Percentiles rank a stretch among this genome's conserved stretches.
Conservation (phyloP, 139 green algal species). For the Chlamydomonas eustigma region DNA sequence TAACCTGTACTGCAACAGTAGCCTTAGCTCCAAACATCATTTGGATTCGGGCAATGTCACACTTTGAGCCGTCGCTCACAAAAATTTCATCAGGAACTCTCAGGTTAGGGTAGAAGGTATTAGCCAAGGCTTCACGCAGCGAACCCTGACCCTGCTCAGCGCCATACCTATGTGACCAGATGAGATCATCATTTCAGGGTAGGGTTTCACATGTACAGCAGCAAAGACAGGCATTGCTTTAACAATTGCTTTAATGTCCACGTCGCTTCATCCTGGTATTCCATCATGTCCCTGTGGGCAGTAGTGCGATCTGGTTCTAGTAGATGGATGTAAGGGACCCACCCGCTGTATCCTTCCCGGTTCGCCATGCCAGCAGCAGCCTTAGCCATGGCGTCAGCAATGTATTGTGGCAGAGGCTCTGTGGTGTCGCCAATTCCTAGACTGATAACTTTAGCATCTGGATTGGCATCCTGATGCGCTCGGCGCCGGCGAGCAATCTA, state of each 20-base stretch:
- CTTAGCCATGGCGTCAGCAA: constrained; percentile 80
- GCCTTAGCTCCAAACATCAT: constrained; percentile 62
- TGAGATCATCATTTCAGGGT: too few relatives aligned
- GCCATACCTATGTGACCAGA: constrained; percentile 91
- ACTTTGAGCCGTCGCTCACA: constrained; percentile 97
- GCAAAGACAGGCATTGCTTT: too few relatives aligned
- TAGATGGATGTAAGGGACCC: constrained; percentile 7
- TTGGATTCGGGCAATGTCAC: constrained; percentile 96
- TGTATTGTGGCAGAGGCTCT: constrained; percentile 88
- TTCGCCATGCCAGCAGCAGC: constrained; percentile 82
- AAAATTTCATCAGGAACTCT: constrained; percentile 86
- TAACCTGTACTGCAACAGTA: constrained; percentile 57
- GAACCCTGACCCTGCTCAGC: constrained; percentile 84
- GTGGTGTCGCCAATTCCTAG: constrained; percentile 99
- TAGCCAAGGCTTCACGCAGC: constrained; percentile 77
- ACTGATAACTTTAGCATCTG: constrained; percentile 95
- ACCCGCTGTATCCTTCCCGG: constrained; percentile 91
- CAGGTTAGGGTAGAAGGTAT: constrained; percentile 76
- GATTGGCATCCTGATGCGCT: constrained; percentile 88
- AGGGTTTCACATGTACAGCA: too few relatives aligned
- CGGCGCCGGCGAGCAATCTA: constrained; percentile 88
- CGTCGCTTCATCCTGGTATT: too few relatives aligned
- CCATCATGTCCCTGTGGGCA: too few relatives aligned
- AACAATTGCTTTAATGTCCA: too few relatives aligned
- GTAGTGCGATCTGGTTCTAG: too few relatives aligned